A percentile compares a stretch with the other conserved stretches of the same genome.
These are phyloP conservation scores for Bipolaris victoriae DNA, from an alignment of 2,329 filamentous ascomycete species.

Conservation along the genomic window DNA sequence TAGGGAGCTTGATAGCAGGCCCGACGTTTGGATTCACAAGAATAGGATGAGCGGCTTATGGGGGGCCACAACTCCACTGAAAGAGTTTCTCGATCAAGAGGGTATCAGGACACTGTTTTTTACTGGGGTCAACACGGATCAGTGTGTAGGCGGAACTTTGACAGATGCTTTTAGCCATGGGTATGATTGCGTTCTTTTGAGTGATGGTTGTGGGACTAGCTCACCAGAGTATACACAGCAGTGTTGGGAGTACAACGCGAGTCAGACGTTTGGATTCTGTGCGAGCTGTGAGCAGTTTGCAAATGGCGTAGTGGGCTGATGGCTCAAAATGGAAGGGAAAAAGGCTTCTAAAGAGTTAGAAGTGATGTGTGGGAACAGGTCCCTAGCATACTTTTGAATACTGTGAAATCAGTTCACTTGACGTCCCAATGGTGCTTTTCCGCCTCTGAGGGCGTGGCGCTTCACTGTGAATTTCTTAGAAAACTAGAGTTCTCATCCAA, in stretches of 20 bases:
- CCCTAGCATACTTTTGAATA: no score
- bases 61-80: slow-evolving; percentile 42
- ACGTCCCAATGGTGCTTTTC: no score
- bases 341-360: no score
- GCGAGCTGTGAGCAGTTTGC: slow-evolving; percentile 45
- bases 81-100: slow-evolving; percentile 48
- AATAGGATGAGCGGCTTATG: slow-evolving; percentile 52
- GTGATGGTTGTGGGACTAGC: slow-evolving; percentile 51
- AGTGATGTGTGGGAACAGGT: no score
- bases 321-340: no score
- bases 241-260: slow-evolving; percentile 51
- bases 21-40: slow-evolving; percentile 48
- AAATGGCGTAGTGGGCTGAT: slow-evolving; percentile 22
- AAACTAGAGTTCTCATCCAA: no score
- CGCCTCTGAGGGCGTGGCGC: no score
- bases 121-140: slow-evolving; percentile 53
- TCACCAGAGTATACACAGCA: slow-evolving; percentile 49
- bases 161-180: slow-evolving; percentile 52
- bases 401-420: no score
- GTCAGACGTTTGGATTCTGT: slow-evolving; percentile 51
- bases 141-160: slow-evolving; percentile 52
- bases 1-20: slow-evolving; percentile 10
- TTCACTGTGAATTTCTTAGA: no score
- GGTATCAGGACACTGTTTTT: slow-evolving; percentile 51
- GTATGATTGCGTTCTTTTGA: slow-evolving; percentile 52